A percentile compares a stretch with the other conserved stretches of the same genome.
Conservation (phyloP, 1,139 yeast genomes). For the Suhomyces panamericanus region DNA sequence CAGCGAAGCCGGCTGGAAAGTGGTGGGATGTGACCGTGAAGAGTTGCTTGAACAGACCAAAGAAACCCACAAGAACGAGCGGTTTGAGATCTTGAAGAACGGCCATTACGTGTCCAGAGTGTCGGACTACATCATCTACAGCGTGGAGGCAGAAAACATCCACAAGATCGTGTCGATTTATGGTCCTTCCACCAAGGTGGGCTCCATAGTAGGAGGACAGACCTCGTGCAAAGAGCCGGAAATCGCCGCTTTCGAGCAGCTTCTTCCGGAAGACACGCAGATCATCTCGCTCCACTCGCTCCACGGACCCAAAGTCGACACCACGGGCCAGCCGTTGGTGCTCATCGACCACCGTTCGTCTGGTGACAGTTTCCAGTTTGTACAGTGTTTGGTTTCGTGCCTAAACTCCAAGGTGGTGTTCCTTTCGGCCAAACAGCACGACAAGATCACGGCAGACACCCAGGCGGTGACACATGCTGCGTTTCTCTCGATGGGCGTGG, state of each 20-base stretch:
- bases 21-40: slow-evolving; percentile 88
- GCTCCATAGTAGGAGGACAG: slow-evolving; percentile 96
- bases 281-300: slow-evolving; percentile 87
- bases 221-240: slow-evolving; percentile 95
- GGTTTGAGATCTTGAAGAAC: slow-evolving; percentile 59
- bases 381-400: slow-evolving; percentile 65
- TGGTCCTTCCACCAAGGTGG: slow-evolving; percentile 85
- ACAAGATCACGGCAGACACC: slow-evolving; percentile 93
- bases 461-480: slow-evolving; percentile 99
- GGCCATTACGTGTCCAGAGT: slow-evolving; percentile 83
- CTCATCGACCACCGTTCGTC: slow-evolving; percentile 72
- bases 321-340: slow-evolving; percentile 92
- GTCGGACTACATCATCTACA: slow-evolving; percentile 80
- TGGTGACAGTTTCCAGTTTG: slow-evolving; percentile 57
- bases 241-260: slow-evolving; percentile 76
- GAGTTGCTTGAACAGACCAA: slow-evolving; percentile 53
- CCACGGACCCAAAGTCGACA: slow-evolving; percentile 90
- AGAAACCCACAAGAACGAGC: slow-evolving; percentile 41
- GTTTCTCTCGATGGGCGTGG: slow-evolving; percentile 92
- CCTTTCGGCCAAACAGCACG: slow-evolving; percentile 82
- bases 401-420: slow-evolving; percentile 77
- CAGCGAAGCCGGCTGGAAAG: slow-evolving; percentile 84
- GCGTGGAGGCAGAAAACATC: slow-evolving; percentile 87
- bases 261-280: slow-evolving; percentile 74
- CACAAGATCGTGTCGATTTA: slow-evolving; percentile 67